Evolutionary conservation across 139 green algal genomes (phyloP), one percentile per base, ranked within the genome.

Genomic region (Chlamydomonas asymmetrica): DNA sequence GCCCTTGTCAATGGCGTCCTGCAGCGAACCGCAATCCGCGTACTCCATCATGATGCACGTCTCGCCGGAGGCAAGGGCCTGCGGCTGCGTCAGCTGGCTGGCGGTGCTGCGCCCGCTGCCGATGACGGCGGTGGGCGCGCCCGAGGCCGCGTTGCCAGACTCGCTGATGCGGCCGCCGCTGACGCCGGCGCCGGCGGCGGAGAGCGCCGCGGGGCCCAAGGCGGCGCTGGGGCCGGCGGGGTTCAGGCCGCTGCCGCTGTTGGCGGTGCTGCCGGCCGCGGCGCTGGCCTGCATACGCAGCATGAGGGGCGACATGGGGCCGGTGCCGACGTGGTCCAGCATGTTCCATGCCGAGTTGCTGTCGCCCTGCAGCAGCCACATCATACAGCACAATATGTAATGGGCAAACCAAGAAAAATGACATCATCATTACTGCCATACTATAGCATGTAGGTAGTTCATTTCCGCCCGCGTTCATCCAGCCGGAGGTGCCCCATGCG

Each of bases 41-140:
- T n/a, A 76, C 70, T 76, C 70, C 39, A 61, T 39, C 40, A 76
- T 4, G 40, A 76, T 68, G 56, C 70, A 76, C 8, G 70, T 76
- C 70, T 76, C 70, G 2, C 70, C 70, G 25, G 67, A 56, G 10
- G 57, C 40, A 25, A 76, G 40, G 5, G n/a, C n/a, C n/a, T n/a
- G n/a, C n/a, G n/a, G n/a, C n/a, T n/a, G n/a, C n/a, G n/a, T n/a
- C n/a, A n/a, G n/a, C n/a, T n/a, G n/a, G n/a, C n/a, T n/a, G n/a
- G n/a, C n/a, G n/a, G n/a, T n/a, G n/a, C n/a, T n/a, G 27, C 56
- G 29, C 56, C 56, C 56, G 31, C 8, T 9, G 8, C 5, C 23
- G 56, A 37, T 4, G 54, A 9, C 56, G 56, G 29, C 29, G 43
- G 27, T 39, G 27, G 38, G 40, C 39, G 63, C 31, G 8, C 48